These are phyloP conservation scores for Malus hybrid DNA, from an alignment of 331 rosid species.

Conservation along the genomic window DNA sequence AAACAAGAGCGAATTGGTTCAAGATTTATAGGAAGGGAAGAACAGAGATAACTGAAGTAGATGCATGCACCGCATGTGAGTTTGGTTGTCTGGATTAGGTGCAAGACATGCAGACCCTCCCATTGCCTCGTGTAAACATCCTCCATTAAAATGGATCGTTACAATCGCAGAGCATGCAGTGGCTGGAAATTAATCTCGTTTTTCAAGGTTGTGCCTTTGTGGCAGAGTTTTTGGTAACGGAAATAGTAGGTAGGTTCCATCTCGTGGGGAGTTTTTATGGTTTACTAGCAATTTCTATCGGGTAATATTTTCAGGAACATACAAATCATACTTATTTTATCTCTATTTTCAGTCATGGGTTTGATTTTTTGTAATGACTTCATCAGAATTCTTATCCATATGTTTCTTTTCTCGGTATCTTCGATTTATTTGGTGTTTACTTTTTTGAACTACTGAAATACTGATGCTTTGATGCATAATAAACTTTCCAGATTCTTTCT, in stretches of 20 bases:
- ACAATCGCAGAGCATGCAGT: not conserved
- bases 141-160: not conserved
- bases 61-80: not conserved
- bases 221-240: not conserved
- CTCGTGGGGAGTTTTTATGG: not conserved
- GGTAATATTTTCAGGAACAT: no score
- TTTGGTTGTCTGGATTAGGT: not conserved
- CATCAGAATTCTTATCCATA: no score
- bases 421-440: no score
- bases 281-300: no score
- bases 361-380: no score
- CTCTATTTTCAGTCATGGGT: no score
- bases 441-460: no score
- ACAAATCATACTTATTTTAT: no score
- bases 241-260: not conserved
- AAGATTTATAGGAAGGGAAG: not conserved
- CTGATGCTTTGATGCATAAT: no score
- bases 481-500: no score
- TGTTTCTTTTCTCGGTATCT: no score
- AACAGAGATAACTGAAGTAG: not conserved
- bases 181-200: not conserved
- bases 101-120: not conserved
- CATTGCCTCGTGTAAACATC: not conserved
- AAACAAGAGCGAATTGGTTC: not conserved
- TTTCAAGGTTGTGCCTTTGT: not conserved